These are phyloP conservation scores for Actinidia arguta DNA, from an alignment of 179 eudicot genomes.

Conservation along the genomic window DNA sequence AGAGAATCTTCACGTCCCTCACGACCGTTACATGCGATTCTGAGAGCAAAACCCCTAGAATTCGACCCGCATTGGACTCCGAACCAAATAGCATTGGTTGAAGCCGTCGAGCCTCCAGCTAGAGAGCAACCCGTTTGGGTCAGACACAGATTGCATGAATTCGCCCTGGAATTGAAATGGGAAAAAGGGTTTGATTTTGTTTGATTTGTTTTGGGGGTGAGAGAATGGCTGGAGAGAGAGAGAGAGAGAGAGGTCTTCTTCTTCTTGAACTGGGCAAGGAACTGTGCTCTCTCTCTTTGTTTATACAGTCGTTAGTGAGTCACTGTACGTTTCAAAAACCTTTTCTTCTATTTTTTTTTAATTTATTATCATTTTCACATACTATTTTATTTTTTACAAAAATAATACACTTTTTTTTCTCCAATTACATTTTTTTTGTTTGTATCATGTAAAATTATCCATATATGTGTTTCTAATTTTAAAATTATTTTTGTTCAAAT, in stretches of 20 bases:
- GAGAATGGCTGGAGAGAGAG: neutral
- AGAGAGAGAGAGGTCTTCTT: neutral
- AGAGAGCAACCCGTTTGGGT: constrained; percentile 58
- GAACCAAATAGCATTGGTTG: constrained; percentile 60
- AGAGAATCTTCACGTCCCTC: constrained; percentile 33
- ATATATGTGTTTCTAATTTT: too few relatives aligned
- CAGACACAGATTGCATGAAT: constrained; percentile 58
- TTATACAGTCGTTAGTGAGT: neutral
- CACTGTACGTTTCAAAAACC: too few relatives aligned
- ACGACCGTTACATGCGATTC: constrained; percentile 36
- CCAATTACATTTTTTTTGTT: too few relatives aligned
- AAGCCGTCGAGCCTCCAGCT: constrained; percentile 40
- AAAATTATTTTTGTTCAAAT: too few relatives aligned
- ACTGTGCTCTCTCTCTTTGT: neutral
- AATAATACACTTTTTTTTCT: too few relatives aligned
- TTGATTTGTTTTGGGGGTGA: neutral
- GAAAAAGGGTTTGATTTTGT: neutral
- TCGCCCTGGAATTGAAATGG: constrained; percentile 27
- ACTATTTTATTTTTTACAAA: too few relatives aligned
- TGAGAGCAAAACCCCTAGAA: constrained; percentile 51
- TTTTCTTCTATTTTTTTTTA: too few relatives aligned
- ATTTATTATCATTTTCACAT: too few relatives aligned
- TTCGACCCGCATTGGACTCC: constrained; percentile 58
- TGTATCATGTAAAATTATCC: too few relatives aligned
- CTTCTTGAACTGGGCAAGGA: neutral